These are phyloP conservation scores for Clitoria ternatea DNA, from an alignment of 306 rosid species.

Conservation along the genomic window DNA sequence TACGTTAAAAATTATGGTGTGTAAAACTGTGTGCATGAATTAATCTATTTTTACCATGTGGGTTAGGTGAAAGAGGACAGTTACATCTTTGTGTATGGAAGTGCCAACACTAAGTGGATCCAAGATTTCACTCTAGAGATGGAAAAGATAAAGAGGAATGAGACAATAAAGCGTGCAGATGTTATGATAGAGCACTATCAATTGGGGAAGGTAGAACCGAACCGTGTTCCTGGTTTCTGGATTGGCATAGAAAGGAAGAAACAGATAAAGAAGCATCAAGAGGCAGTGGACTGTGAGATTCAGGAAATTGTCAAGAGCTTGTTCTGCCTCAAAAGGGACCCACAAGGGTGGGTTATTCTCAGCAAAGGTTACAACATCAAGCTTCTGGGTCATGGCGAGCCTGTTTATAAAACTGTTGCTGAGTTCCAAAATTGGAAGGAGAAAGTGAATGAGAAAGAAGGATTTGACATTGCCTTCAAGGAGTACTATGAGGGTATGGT, in stretches of 20 bases:
- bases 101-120: slow-evolving; percentile 23
- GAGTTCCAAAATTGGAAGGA: slow-evolving; percentile 34
- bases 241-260: slow-evolving; percentile 32
- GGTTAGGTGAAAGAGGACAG: slow-evolving; percentile 18
- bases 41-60: background rate
- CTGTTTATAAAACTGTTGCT: slow-evolving; percentile 17
- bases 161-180: slow-evolving; percentile 15
- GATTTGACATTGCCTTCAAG: slow-evolving; percentile 30
- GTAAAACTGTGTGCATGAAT: background rate
- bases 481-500: slow-evolving; percentile 20
- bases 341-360: slow-evolving; percentile 37
- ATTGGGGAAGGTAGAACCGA: slow-evolving; percentile 14
- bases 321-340: slow-evolving; percentile 23
- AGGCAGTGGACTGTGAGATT: slow-evolving; percentile 7
- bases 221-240: slow-evolving; percentile 27
- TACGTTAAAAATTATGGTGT: too few species aligned
- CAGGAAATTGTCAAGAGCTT: slow-evolving; percentile 11
- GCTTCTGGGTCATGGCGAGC: slow-evolving; percentile 18
- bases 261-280: slow-evolving; percentile 32
- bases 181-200: slow-evolving; percentile 18
- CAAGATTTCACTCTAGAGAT: slow-evolving; percentile 24
- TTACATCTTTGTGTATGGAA: slow-evolving; percentile 30
- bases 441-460: background rate
- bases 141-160: slow-evolving; percentile 7
- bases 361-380: slow-evolving; percentile 27